Base-by-base conservation (phyloP, 139 green algal genomes). In the Volvox africanus region DNA sequence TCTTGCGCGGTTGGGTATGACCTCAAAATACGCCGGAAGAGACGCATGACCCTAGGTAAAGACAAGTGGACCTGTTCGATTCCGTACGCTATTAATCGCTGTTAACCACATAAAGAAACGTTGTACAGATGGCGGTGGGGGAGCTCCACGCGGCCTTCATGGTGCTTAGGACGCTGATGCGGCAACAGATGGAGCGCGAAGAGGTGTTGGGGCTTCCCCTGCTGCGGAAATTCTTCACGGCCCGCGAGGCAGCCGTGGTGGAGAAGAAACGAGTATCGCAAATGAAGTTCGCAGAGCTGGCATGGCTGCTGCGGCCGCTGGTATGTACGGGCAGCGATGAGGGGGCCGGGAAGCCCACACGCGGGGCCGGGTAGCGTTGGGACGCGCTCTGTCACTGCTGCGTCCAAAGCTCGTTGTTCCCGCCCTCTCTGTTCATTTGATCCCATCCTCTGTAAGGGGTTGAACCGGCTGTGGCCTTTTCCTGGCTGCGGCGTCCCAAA, bases 131-230 rank as follows among this genome's bases (percentile, higher is more conserved):
- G 19, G n/a, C 61, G 18, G 26, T 89, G n/a, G 16, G 24, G 1
- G 85, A 89, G 2, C 85, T 89, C 44, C 44, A 61, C 44, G 16
- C 30, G 1, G 37, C 75, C 55, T 85, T 90, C 55, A 0, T 78
- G 36, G 32, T 61, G 55, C 20, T 91, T 30, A 75, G 87, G 24
- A 21, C 22, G 14, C 35, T 44, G 32, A 78, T 91, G 87, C 61
- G 87, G 1, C 44, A 86, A 55, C 87, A 91, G 71, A 79, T 91
- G 87, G 76, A 91, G 61, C 71, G 82, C 33, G 87, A 91, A 77
- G 87, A 91, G 87, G 2, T 80, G 14, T 21, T 86, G 55, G 87
- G 76, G 14, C 61, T 91, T 55, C 87, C 87, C 22, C 76, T 91
- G 33, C 21, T 91, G 76, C 87, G 87, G 24, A 80, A 86, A 35